phyloP scores from a whole-genome alignment of 768 basidiomycete genomes.

The Paxillus involutus region DNA sequence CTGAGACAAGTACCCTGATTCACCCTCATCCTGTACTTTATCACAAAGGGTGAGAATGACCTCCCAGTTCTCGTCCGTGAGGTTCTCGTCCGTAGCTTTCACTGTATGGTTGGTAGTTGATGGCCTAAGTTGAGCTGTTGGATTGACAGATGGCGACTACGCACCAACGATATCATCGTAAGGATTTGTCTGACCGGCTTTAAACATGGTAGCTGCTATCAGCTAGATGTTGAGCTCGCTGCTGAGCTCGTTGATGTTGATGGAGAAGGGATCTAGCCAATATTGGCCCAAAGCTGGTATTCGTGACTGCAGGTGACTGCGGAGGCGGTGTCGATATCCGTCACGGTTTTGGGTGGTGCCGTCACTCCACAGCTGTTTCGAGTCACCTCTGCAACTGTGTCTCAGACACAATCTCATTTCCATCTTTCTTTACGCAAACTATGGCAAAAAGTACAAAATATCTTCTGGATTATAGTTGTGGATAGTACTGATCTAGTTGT shows the following conservation, averaged over 20 bases:
- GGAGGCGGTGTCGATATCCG: conserved; percentile 30
- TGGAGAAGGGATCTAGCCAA: conserved; percentile 1
- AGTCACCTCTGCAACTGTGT: neutral
- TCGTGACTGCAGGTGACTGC: conserved; percentile 29
- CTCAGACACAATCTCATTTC: neutral
- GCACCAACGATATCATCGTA: conserved; percentile 93
- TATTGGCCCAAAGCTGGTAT: neutral
- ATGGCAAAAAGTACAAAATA: conserved; percentile 54
- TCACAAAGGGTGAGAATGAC: conserved; percentile 93
- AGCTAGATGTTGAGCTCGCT: conserved; percentile 6
- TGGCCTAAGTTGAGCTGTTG: conserved; percentile 3
- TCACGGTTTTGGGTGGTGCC: neutral
- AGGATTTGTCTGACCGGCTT: conserved; percentile 61
- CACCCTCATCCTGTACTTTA: conserved; percentile 90
- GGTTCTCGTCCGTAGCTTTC: conserved; percentile 97
- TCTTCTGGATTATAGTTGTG: neutral
- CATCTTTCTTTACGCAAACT: conserved; percentile 10
- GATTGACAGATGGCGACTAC: conserved; percentile 32
- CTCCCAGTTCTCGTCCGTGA: conserved; percentile 96
- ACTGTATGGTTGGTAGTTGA: conserved; percentile 42
- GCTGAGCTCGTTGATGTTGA: conserved; percentile 15
- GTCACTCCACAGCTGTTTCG: neutral
- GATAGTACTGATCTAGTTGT: neutral
- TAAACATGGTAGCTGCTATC: conserved; percentile 56
- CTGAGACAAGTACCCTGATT: conserved; percentile 60